Evolutionary conservation across 495 filamentous ascomycete genomes (phyloP).

Genomic region (Penicillium simplicissimum): DNA sequence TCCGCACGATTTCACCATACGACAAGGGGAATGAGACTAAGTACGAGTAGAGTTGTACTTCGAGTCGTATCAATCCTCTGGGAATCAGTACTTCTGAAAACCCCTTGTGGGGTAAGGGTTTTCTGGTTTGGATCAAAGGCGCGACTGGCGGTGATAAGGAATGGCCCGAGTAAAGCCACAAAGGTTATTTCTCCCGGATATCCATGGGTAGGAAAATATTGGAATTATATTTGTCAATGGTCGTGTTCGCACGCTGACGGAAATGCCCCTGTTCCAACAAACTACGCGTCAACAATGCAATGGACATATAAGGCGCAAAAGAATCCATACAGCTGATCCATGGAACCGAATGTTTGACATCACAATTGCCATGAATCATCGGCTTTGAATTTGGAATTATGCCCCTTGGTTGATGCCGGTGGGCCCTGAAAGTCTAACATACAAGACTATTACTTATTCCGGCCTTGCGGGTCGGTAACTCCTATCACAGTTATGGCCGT

Average conservation of each 20-base stretch:
- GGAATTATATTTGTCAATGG: not conserved
- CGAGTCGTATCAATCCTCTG: not conserved
- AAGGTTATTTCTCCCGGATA: not conserved
- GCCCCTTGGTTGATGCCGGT: not conserved
- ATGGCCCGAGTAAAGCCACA: too few relatives aligned
- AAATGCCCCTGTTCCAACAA: conserved; percentile 3
- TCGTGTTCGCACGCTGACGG: conserved; percentile 1
- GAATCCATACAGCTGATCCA: conserved; percentile 1
- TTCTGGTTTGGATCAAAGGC: not conserved
- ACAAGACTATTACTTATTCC: too few relatives aligned
- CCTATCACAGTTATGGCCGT: too few relatives aligned
- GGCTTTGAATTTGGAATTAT: conserved; percentile 2
- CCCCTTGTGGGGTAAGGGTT: not conserved
- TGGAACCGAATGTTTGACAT: not conserved
- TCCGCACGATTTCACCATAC: not conserved
- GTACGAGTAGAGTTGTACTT: not conserved
- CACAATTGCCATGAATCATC: not conserved
- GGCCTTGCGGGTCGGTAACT: too few relatives aligned
- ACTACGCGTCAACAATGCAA: not conserved
- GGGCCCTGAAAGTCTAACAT: not conserved
- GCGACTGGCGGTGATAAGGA: not conserved
- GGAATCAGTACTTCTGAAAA: conserved; percentile 2
- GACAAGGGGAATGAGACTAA: not conserved
- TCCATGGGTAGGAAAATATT: not conserved
- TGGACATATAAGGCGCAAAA: not conserved